Percentiles rank a stretch among this genome's conserved stretches.
Conservation (phyloP, 805 yeast genomes). For the Candida alai region DNA sequence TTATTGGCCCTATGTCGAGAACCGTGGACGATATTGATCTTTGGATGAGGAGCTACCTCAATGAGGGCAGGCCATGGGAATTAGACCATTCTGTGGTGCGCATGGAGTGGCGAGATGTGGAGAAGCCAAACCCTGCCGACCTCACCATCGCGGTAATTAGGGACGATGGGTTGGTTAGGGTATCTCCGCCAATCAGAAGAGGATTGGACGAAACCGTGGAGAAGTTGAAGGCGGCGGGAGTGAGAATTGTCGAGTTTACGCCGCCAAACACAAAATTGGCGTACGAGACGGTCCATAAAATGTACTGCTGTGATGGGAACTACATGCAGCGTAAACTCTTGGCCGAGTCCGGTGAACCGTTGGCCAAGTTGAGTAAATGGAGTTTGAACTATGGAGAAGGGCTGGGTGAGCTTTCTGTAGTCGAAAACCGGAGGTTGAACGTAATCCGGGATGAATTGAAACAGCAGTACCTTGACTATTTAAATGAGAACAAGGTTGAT, state of each 20-base stretch:
- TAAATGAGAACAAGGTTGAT: constrained; percentile 56
- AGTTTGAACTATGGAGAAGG: constrained; percentile 57
- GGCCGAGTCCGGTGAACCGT: constrained; percentile 65
- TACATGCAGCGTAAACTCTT: constrained; percentile 49
- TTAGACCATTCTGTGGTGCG: constrained; percentile 45
- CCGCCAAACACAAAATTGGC: constrained; percentile 59
- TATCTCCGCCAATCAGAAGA: constrained; percentile 62
- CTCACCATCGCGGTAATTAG: constrained; percentile 60
- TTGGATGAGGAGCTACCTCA: constrained; percentile 60
- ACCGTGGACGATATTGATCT: constrained; percentile 63
- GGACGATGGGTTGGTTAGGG: constrained; percentile 63
- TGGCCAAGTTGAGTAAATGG: constrained; percentile 60
- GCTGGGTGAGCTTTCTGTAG: constrained; percentile 39
- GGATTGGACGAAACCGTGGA: constrained; percentile 51
- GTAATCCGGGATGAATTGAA: constrained; percentile 54
- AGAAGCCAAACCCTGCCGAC: constrained; percentile 32
- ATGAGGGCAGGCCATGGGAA: constrained; percentile 64
- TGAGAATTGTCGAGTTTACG: constrained; percentile 49
- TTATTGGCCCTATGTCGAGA: constrained; percentile 66
- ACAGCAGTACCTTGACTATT: constrained; percentile 50
- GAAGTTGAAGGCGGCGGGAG: constrained; percentile 57
- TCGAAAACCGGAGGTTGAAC: constrained; percentile 56
- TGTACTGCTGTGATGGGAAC: constrained; percentile 71
- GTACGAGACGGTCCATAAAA: constrained; percentile 50
- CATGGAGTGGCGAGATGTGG: constrained; percentile 50